Conservation (phyloP, 1,284 basidiomycete genomes). For the Tilletia setariae region DNA sequence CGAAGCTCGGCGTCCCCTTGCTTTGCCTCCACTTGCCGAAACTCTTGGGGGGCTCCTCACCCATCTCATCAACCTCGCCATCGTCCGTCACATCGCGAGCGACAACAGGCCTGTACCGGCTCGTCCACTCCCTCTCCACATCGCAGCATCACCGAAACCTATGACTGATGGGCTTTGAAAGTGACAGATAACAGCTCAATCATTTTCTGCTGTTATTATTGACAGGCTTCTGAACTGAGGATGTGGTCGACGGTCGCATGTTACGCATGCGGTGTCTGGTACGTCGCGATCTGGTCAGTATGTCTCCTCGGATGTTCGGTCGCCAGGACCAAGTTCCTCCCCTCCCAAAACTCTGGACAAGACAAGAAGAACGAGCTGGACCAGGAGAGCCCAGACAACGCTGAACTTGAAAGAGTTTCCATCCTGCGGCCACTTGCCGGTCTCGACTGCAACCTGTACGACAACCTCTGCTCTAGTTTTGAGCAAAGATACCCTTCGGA, state of each 20-base stretch:
- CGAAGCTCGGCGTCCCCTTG: too few relatives aligned
- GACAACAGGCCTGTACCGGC: too few relatives aligned
- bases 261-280: conserved; percentile 66
- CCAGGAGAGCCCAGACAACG: conserved; percentile 69
- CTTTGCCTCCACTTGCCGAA: too few relatives aligned
- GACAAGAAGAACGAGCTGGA: conserved; percentile 79
- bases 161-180: too few relatives aligned
- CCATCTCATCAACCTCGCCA: too few relatives aligned
- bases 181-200: too few relatives aligned
- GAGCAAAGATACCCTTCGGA: conserved; percentile 44
- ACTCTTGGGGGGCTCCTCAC: too few relatives aligned
- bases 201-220: too few relatives aligned
- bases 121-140: too few relatives aligned
- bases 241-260: conserved; percentile 1
- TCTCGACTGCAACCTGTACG: conserved; percentile 47
- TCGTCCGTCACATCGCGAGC: too few relatives aligned
- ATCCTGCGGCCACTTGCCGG: conserved; percentile 50
- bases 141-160: too few relatives aligned
- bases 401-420: conserved; percentile 63
- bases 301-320: conserved; percentile 71
- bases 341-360: conserved; percentile 81
- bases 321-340: conserved; percentile 67
- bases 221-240: background rate
- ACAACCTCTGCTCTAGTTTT: conserved; percentile 49
- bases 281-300: conserved; percentile 68